Base-by-base conservation (phyloP, 1,139 yeast species). In the Komagataea norvegica region DNA sequence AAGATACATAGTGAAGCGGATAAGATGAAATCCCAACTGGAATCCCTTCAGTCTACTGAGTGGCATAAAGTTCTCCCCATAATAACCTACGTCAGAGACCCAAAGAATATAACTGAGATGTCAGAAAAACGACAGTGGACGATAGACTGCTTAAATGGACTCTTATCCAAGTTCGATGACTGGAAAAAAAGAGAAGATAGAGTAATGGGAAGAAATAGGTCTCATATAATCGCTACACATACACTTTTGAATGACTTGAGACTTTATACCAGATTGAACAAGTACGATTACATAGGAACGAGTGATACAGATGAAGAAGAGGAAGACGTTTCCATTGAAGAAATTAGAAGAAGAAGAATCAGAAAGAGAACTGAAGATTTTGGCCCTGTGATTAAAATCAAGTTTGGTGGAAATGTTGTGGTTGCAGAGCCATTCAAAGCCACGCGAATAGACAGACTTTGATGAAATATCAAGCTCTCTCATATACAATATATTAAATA, bases 21-120 rank as follows among this genome's bases (percentile, higher is more conserved):
- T 50, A 70, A 64, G 44, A 65, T 73, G 53, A 66, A 58, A 35
- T 53, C 59, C 30, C 79, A 72, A 58, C 64, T 60, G 46, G 68
- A 58, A 32, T 62, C 65, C 20, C 64, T 82, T 16, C 53, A 62
- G 20, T 76, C 74, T 43, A 63, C 69, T 16, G 77, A 72, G 44
- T 83, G 93, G 93, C 51, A 57, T 3, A 60, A 63, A 18, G 62
- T 67, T 16, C 62, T 84, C 5, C 72, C 74, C 1, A 57, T 60
- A 4, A 70, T 81, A 26, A 79, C 87, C 0, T 61, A 64, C n/a
- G 64, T 83, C 14, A 62, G 68, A 9, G 68, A 82, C 52, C 47
- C 61, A 0, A 55, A 56, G 18, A 73, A 79, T 51, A 50, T 44
- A 4, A 57, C 58, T 3, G 93, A 83, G 48, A 52, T 80, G 48